Base-by-base conservation (phyloP, 1,284 basidiomycete genomes). In the Leccinum glutinopallens region DNA sequence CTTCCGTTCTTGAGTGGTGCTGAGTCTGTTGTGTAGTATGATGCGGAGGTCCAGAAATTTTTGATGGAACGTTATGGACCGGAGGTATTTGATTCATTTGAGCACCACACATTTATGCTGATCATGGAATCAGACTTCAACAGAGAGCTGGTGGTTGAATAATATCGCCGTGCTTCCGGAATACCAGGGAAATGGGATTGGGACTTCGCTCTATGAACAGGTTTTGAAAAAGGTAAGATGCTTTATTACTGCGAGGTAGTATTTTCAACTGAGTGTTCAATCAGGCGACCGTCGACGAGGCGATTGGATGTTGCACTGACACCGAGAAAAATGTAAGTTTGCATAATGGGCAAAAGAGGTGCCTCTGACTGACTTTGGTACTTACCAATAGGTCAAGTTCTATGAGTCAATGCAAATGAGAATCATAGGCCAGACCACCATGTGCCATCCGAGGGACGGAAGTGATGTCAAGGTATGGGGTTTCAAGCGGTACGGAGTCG, bases 91-190 rank as follows among this genome's bases (percentile, higher is more conserved):
- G 2, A 17, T 22, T 29, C 33, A n/a, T 4, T 49, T 22, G 46
- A 13, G 19, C 46, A 13, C n/a, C 12, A 29, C 4, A 13, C 1
- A 4, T 9, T 33, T 12, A 29, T 29, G 8, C 29, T 63, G 29
- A 63, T 19, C 29, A 46, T 19, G 12, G 17, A 32, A 32, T 32
- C 7, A 63, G 62, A 63, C 32, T n/a, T 25, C 35, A 5, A 29
- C 17, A 8, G 59, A 29, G 10, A 64, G 62, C 32, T 64, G 63
- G 63, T 64, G 63, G 63, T n/a, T 64, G 13, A 64, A 58, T 9
- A 64, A 35, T 19, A 39, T 64, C 5, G 35, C 62, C 2, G 63
- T 64, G 22, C 46, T 64, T 15, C 62, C 55, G 1, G 55, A 33
- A 19, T 65, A 64, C 55, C 63, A 64, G 22, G n/a, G 46, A 41